Evolutionary conservation across 1,284 basidiomycete species (phyloP).

Genomic region (Apiotrichum gamsii): DNA sequence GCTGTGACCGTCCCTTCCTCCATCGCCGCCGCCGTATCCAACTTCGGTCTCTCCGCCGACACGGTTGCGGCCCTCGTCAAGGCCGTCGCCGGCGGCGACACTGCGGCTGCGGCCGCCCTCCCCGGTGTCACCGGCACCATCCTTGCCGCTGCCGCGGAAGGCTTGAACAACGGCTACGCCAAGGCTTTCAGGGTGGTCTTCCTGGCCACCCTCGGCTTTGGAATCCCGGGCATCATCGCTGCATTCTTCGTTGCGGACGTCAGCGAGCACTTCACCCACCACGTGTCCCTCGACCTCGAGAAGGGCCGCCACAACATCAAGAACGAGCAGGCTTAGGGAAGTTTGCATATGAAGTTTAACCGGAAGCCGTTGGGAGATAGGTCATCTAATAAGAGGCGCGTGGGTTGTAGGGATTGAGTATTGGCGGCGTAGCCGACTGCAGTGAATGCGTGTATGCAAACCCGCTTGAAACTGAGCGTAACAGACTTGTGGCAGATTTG

Average conservation of each 20-base stretch:
- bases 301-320: too few relatives aligned
- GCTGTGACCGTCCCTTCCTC: background rate
- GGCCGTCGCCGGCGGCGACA: too few relatives aligned
- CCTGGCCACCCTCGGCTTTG: conserved; percentile 7
- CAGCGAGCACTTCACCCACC: background rate
- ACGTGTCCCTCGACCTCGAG: background rate
- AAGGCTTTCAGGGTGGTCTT: conserved; percentile 3
- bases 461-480: too few relatives aligned
- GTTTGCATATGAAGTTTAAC: too few relatives aligned
- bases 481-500: too few relatives aligned
- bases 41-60: background rate
- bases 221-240: conserved; percentile 2
- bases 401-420: too few relatives aligned
- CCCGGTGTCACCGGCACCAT: conserved; percentile 1
- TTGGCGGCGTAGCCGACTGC: too few relatives aligned
- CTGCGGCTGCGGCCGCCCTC: background rate
- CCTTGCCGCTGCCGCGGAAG: background rate
- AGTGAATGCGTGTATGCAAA: too few relatives aligned
- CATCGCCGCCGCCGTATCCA: background rate
- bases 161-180: conserved; percentile 1
- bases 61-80: too few relatives aligned
- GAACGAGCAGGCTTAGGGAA: too few relatives aligned
- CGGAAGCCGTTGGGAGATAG: too few relatives aligned
- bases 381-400: too few relatives aligned
- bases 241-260: conserved; percentile 5